A percentile compares a stretch with the other conserved stretches of the same genome.
Conservation (phyloP, 108 stramenopile species). For the Conticribra guillardii region DNA sequence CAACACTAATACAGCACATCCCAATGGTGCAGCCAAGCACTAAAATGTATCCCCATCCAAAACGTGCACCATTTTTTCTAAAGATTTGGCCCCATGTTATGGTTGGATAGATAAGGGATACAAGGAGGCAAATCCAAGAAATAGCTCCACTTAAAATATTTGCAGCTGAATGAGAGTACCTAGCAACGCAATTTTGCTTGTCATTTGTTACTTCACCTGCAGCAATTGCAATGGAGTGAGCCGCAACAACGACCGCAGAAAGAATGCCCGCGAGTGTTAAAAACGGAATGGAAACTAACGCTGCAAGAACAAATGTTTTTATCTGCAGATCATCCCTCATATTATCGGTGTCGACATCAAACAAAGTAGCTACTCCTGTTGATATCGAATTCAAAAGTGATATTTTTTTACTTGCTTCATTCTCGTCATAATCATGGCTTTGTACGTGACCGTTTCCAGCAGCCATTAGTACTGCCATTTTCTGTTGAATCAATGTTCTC, state of each 20-base stretch:
- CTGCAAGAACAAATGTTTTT: not conserved
- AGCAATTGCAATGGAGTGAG: not conserved
- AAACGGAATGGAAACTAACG: not conserved
- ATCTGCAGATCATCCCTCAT: not conserved
- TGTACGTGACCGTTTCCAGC: not conserved
- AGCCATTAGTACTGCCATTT: not conserved
- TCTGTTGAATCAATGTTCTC: not conserved
- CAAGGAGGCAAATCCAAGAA: not conserved
- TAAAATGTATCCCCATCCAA: not conserved
- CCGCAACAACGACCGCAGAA: too few species aligned
- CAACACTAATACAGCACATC: too few species aligned
- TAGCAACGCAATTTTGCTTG: too few species aligned
- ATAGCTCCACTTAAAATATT: not conserved
- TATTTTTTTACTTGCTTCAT: not conserved
- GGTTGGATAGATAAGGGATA: not conserved
- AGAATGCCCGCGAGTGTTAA: not conserved
- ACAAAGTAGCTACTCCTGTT: not conserved
- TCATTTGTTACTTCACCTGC: too few species aligned
- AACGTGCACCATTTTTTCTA: not conserved
- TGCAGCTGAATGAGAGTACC: not conserved
- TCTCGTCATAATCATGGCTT: not conserved
- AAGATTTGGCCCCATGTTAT: not conserved
- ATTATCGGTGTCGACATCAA: not conserved
- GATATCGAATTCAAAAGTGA: not conserved
- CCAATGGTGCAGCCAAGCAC: not conserved